A percentile compares a stretch with the other conserved stretches of the same genome.
Evolutionary conservation across 2,329 filamentous ascomycete species (phyloP).

Genomic region (Ceratocystis ficicola): DNA sequence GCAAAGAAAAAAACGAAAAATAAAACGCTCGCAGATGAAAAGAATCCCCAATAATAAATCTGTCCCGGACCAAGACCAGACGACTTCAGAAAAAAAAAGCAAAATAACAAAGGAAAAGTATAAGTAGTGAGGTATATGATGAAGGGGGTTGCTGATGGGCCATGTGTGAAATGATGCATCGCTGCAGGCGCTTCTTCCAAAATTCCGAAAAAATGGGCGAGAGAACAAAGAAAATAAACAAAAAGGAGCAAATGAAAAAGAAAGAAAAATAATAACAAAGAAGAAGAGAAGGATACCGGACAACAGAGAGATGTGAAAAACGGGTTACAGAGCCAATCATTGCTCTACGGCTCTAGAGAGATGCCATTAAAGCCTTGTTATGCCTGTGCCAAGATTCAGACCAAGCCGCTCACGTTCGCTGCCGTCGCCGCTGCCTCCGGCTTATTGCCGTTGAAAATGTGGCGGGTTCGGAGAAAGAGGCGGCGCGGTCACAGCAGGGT

Average conservation of each 20-base stretch:
- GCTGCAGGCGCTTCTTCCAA: slow-evolving; percentile 22
- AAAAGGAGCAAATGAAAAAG: background rate
- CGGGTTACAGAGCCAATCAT: background rate
- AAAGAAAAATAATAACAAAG: slow-evolving; percentile 9
- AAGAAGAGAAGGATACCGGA: slow-evolving; percentile 12
- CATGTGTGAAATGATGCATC: slow-evolving; percentile 21
- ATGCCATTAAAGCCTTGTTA: background rate
- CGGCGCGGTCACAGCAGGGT: slow-evolving; percentile 37
- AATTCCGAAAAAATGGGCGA: slow-evolving; percentile 10
- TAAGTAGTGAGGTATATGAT: slow-evolving; percentile 18
- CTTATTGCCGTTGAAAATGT: too few species aligned
- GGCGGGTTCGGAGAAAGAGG: background rate
- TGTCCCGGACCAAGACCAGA: slow-evolving; percentile 14
- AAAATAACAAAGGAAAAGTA: slow-evolving; percentile 10
- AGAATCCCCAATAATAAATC: slow-evolving; percentile 1
- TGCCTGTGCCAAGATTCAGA: slow-evolving; percentile 9
- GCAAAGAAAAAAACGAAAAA: slow-evolving; percentile 14
- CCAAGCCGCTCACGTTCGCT: background rate
- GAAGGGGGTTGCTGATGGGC: slow-evolving; percentile 13
- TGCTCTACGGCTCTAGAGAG: too few species aligned
- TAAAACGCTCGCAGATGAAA: slow-evolving; percentile 1
- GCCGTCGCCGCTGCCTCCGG: too few species aligned
- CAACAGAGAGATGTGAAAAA: slow-evolving; percentile 1
- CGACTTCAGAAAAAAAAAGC: slow-evolving; percentile 7
- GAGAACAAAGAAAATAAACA: slow-evolving; percentile 13